Conservation (phyloP, 2,329 filamentous ascomycete genomes). For the Sporothrix sp. region DNA sequence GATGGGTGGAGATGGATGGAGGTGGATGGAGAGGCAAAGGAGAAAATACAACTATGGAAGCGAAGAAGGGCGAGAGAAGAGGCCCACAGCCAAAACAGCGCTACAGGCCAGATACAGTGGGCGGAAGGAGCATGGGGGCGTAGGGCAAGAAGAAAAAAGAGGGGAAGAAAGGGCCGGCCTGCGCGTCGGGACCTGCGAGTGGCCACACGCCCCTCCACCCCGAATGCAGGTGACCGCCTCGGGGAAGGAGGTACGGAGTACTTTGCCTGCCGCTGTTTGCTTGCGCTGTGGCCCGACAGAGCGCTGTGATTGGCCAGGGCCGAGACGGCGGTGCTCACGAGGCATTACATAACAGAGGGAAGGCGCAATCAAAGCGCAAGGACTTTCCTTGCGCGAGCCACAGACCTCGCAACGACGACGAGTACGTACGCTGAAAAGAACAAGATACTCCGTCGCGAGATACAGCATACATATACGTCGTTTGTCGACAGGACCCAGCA, state of each 20-base stretch:
- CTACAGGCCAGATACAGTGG: neutral
- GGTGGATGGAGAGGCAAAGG: slow-evolving; percentile 1
- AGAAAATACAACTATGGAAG: neutral
- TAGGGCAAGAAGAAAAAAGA: neutral
- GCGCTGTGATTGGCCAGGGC: slow-evolving; percentile 6
- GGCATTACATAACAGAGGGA: too few relatives aligned
- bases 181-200: slow-evolving; percentile 7
- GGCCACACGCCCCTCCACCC: neutral
- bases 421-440: too few relatives aligned
- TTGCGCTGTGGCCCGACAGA: neutral
- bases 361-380: slow-evolving; percentile 1
- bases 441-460: too few relatives aligned
- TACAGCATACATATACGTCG: too few relatives aligned
- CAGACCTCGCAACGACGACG: too few relatives aligned
- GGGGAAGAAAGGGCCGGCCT: neutral
- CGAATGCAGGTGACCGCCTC: slow-evolving; percentile 8
- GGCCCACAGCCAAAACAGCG: neutral
- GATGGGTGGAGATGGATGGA: slow-evolving; percentile 3
- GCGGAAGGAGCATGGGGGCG: neutral
- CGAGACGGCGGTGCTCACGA: too few relatives aligned
- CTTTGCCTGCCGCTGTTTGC: neutral
- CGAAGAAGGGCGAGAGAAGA: neutral
- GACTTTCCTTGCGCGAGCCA: too few relatives aligned
- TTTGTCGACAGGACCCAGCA: neutral
- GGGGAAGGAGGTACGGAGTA: slow-evolving; percentile 1